A percentile compares a stretch with the other conserved stretches of the same genome.
Evolutionary conservation across 1,139 yeast species (phyloP).

Genomic region (Komagataea norvegica): DNA sequence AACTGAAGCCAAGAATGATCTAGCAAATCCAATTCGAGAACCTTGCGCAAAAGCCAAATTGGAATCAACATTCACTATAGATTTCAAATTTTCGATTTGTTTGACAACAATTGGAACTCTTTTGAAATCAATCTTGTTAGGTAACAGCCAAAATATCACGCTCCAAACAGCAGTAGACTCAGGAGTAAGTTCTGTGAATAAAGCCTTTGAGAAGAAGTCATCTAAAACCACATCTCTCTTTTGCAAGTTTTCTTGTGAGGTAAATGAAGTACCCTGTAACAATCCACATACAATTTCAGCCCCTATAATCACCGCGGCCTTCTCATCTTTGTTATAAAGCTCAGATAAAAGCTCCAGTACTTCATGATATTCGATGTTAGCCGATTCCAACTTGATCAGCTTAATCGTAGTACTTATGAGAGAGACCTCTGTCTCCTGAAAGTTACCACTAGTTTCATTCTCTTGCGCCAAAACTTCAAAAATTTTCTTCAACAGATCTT

Average conservation of each 20-base stretch:
- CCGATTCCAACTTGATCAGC: slow-evolving; percentile 41
- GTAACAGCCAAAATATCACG: slow-evolving; percentile 71
- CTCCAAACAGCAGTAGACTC: slow-evolving; percentile 78
- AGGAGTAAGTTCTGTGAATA: slow-evolving; percentile 63
- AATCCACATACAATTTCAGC: slow-evolving; percentile 61
- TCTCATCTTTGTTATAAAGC: slow-evolving; percentile 55
- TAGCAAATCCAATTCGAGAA: slow-evolving; percentile 54
- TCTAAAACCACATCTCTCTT: slow-evolving; percentile 46
- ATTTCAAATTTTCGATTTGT: slow-evolving; percentile 38
- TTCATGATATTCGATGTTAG: slow-evolving; percentile 36
- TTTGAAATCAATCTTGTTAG: slow-evolving; percentile 60
- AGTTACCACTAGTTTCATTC: slow-evolving; percentile 57
- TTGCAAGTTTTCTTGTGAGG: slow-evolving; percentile 28
- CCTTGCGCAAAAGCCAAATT: slow-evolving; percentile 68
- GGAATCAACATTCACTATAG: slow-evolving; percentile 46
- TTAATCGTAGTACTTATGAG: slow-evolving; percentile 44
- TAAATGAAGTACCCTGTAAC: slow-evolving; percentile 44
- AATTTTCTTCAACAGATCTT: slow-evolving; percentile 55
- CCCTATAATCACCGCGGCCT: slow-evolving; percentile 56
- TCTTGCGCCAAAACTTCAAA: slow-evolving; percentile 57
- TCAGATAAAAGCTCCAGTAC: slow-evolving; percentile 47
- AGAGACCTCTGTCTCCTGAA: slow-evolving; percentile 58
- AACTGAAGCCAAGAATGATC: slow-evolving; percentile 48
- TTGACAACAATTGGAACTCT: slow-evolving; percentile 53
- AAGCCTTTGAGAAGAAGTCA: slow-evolving; percentile 41